Percentiles rank a stretch among this genome's conserved stretches.
Evolutionary conservation across 148 eudicot species (phyloP).

Genomic region (Amaranthus palmeri): DNA sequence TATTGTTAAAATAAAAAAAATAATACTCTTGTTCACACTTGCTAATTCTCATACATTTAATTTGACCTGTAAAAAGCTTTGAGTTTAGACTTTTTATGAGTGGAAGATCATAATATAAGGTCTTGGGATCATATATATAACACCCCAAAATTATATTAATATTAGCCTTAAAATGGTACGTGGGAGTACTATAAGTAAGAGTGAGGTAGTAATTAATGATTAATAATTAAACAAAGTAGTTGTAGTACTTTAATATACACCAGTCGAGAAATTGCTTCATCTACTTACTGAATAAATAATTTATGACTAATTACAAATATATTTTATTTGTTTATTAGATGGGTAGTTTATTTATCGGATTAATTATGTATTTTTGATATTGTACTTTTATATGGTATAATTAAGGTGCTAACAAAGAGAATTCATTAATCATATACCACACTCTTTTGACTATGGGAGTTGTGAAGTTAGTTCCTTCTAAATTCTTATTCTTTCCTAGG

Average conservation of each 20-base stretch:
- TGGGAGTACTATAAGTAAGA: conserved; percentile 1
- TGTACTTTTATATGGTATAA: conserved; percentile 1
- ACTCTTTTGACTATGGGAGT: conserved; percentile 34
- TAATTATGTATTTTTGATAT: too few species aligned
- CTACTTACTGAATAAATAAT: too few species aligned
- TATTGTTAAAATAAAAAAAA: conserved; percentile 6
- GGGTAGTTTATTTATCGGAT: too few species aligned
- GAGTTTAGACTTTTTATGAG: conserved; percentile 31
- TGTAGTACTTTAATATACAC: not conserved
- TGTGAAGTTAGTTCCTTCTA: conserved; percentile 20
- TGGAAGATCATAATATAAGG: conserved; percentile 1
- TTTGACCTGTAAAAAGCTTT: conserved; percentile 22
- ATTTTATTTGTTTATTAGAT: too few species aligned
- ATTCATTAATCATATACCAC: conserved; percentile 21
- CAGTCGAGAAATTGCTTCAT: too few species aligned
- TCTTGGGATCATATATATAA: conserved; percentile 23
- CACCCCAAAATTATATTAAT: conserved; percentile 6
- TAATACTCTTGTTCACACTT: conserved; percentile 12
- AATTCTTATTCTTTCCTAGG: conserved; percentile 32
- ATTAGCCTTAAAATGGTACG: conserved; percentile 9
- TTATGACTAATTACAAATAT: too few species aligned
- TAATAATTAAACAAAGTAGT: not conserved
- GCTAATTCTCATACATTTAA: conserved; percentile 23
- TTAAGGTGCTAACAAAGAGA: conserved; percentile 29
- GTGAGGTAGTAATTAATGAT: not conserved